Evolutionary conservation across 2,329 filamentous ascomycete genomes (phyloP), one percentile per base, ranked within the genome.

Genomic region (Monilinia laxa): DNA sequence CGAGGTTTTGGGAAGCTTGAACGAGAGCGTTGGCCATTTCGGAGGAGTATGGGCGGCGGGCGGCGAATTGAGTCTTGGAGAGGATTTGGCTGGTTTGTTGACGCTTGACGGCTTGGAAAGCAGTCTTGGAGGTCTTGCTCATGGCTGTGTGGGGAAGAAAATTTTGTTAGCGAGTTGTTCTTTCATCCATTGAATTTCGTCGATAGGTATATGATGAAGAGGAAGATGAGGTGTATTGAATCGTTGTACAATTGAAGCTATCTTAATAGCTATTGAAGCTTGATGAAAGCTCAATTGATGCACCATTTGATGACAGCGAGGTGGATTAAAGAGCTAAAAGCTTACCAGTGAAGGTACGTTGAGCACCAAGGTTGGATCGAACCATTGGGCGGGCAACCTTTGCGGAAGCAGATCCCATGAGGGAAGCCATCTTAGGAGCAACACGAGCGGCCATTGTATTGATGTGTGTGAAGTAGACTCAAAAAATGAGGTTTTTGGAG

Each of bases 21-120:
- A 93, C 90, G 85, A 93, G 89, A 81, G 90, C 90, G 81, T 90
- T 85, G 83, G 90, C 90, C 82, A 93, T 91, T 88, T 93, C 90
- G 78, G 90, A 93, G 78, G 89, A 92, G 89, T 93, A 93, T 80
- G 88, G 86, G 81, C 85, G 85, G 79, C 81, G 70, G 64, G 66
- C 73, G 71, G 52, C 67, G 71, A 64, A 40, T 53, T 42, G 42
- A 67, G 69, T 71, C 59, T 84, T 82, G 81, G 86, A 85, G 82
- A 90, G 81, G 82, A 89, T 84, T 79, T 83, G 84, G 77, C 84
- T 83, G 74, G 83, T 83, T 82, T 88, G 86, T 82, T 87, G 85
- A 82, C 90, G 90, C 87, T 91, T 91, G 80, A 89, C 62, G 65
- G 73, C 70, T 66, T 75, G 72, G 71, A 74, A 73, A 54, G 69